Evolutionary conservation across 1,284 basidiomycete genomes (phyloP).

Genomic region (Austropuccinia psidii): DNA sequence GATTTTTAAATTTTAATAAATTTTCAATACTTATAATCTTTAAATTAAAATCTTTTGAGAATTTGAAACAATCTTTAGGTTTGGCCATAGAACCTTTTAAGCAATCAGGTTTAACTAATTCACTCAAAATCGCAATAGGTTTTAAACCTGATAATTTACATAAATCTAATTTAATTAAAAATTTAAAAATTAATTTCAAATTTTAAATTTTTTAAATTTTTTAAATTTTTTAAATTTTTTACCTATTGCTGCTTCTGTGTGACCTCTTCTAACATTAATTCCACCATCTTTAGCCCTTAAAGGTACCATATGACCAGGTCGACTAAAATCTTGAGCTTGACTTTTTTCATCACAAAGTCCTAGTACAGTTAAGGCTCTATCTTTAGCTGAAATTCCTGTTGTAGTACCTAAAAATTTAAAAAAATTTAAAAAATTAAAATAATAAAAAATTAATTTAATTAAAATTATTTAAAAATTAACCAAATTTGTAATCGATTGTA

Average conservation of each 20-base stretch:
- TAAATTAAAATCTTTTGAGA: slow-evolving; percentile 83
- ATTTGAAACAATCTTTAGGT: slow-evolving; percentile 82
- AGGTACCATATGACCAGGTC: slow-evolving; percentile 93
- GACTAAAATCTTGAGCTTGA: slow-evolving; percentile 68
- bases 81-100: slow-evolving; percentile 87
- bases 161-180: slow-evolving; percentile 57
- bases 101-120: slow-evolving; percentile 83
- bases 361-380: slow-evolving; percentile 77
- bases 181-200: background rate
- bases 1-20: slow-evolving; percentile 18
- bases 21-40: slow-evolving; percentile 76
- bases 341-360: slow-evolving; percentile 60
- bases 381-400: slow-evolving; percentile 94
- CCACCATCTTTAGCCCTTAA: slow-evolving; percentile 79
- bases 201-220: background rate
- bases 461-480: slow-evolving; percentile 48
- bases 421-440: background rate
- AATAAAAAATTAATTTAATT: background rate
- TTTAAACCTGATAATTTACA: slow-evolving; percentile 71
- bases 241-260: slow-evolving; percentile 81
- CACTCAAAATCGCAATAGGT: slow-evolving; percentile 79
- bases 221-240: slow-evolving; percentile 42
- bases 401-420: slow-evolving; percentile 60
- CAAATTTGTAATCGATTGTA: slow-evolving; percentile 83
- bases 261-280: slow-evolving; percentile 72